Evolutionary conservation across 78 protist species (phyloP).

Genomic region (Protostelium mycophagum): DNA sequence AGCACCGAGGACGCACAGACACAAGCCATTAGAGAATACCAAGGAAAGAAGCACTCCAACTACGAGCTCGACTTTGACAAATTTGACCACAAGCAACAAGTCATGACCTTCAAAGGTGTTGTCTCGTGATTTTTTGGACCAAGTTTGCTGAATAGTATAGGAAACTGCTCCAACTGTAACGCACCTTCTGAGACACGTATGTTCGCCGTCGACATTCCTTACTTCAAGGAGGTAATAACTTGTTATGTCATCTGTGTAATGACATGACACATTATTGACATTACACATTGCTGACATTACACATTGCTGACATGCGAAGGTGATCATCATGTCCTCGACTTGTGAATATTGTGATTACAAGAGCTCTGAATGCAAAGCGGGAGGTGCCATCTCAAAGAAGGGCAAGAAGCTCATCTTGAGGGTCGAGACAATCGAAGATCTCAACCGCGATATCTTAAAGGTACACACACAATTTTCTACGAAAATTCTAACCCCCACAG

Average conservation of each 20-base stretch:
- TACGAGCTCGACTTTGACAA: background rate
- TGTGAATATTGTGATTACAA: constrained; percentile 86
- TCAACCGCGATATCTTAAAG: constrained; percentile 80
- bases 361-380: constrained; percentile 76
- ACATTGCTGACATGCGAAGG: too few relatives aligned
- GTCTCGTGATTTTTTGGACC: too few relatives aligned
- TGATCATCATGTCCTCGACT: constrained; percentile 73
- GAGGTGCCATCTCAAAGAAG: constrained; percentile 74
- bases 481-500: too few relatives aligned
- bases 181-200: constrained; percentile 3
- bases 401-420: constrained; percentile 56
- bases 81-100: background rate
- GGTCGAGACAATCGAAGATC: constrained; percentile 65
- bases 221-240: constrained; percentile 86
- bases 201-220: constrained; percentile 75
- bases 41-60: background rate
- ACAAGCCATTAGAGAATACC: background rate
- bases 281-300: too few relatives aligned
- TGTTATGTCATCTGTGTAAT: too few relatives aligned
- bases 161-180: background rate
- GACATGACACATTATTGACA: too few relatives aligned
- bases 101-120: background rate
- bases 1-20: background rate
- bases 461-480: too few relatives aligned
- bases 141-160: background rate